Base-by-base conservation (phyloP, 352 stramenopile genomes). In the Globisporangium abappressorium region DNA sequence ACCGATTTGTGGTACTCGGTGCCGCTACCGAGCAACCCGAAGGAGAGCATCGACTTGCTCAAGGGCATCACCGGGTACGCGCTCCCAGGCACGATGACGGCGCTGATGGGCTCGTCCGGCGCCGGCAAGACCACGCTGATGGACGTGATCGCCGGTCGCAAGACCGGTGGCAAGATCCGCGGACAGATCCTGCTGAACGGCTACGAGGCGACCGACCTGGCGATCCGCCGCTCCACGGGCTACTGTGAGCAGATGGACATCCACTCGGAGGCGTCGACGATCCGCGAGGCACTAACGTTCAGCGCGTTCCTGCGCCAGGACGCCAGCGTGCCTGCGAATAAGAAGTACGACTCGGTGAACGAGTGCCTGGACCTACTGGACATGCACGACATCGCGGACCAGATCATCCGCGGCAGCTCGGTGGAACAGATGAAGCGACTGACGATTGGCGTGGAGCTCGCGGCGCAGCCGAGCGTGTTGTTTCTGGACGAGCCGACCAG, bases 361-460 rank as follows among this genome's bases (percentile, higher is more conserved):
- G 82, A 91, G 59, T 82, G 75, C 60, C 66, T 91, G 2, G 79
- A 85, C 18, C 68, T 89, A 58, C 66, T 91, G 4, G 80, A 65
- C 9, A 76, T 91, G 46, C 62, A 86, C 5, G 63, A 77, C 12
- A 85, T 89, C 55, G 82, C 80, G 0, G 83, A 90, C 61, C 69
- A 82, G 26, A 80, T 91, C 43, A 78, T 91, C 14, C 80, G 82
- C 22, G 79, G 82, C n/a, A 77, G 69, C 49, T 84, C 78, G 12
- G 75, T 84, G 54, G 82, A 91, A 64, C 75, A 87, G 66, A 74
- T 84, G 65, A 91, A 91, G 77, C 82, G 80, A 18, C 68, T 89
- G 11, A 88, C 80, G 24, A 94, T 98, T 36, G 94, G 91, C 28
- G 89, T 98, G 5, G 95, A 98, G 67, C 78, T 98, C 41, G 90